phyloP scores from a whole-genome alignment of 2,329 filamentous ascomycete genomes.

The Colletotrichum musicola region DNA sequence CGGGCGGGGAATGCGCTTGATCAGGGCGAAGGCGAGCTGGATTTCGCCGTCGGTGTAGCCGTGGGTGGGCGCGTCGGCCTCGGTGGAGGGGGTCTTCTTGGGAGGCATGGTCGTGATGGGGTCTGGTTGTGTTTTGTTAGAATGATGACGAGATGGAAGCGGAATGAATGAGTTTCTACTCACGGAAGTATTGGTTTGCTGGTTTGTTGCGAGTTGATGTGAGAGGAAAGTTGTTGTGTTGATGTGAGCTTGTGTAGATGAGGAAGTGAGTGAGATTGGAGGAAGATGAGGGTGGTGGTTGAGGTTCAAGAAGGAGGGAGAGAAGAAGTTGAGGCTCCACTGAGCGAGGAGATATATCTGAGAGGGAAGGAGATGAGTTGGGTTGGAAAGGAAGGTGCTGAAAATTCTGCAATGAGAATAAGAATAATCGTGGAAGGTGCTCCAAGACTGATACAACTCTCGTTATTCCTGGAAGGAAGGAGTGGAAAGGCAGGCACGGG shows the following conservation, averaged over 20 bases:
- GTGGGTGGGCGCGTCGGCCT: not conserved
- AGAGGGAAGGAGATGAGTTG: not conserved
- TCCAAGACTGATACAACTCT: not conserved
- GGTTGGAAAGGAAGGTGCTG: not conserved
- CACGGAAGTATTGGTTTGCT: too few species aligned
- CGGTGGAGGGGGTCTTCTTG: constrained; percentile 20
- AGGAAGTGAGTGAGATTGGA: not conserved
- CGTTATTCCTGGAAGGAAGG: not conserved
- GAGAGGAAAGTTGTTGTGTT: not conserved
- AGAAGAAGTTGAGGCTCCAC: not conserved
- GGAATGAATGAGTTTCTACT: not conserved
- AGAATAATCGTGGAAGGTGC: not conserved
- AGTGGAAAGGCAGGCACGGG: not conserved
- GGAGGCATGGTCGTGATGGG: constrained; percentile 18
- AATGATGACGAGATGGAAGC: not conserved
- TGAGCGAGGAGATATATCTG: not conserved
- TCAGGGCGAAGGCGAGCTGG: constrained; percentile 16
- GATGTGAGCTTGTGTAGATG: not conserved
- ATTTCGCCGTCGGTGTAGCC: constrained; percentile 19
- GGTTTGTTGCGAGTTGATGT: too few species aligned
- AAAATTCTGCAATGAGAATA: too few species aligned
- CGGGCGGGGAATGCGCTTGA: constrained; percentile 15
- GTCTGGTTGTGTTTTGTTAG: not conserved
- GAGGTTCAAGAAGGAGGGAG: not conserved
- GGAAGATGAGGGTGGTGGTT: not conserved